Evolutionary conservation across 495 filamentous ascomycete genomes (phyloP).

Genomic region (Talaromyces thailandensis): DNA sequence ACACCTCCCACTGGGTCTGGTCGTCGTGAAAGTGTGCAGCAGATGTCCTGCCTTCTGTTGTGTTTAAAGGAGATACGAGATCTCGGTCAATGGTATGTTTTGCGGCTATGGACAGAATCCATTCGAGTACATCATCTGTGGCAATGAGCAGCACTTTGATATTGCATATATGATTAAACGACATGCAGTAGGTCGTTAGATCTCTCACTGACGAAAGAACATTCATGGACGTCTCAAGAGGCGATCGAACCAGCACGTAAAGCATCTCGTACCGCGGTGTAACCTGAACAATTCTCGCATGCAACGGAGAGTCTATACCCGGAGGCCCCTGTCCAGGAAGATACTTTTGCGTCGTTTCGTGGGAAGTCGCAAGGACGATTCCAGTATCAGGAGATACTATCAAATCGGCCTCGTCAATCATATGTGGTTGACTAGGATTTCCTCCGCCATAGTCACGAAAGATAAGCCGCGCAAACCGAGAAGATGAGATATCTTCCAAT

Average conservation of each 20-base stretch:
- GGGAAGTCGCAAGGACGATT: slow-evolving; percentile 60
- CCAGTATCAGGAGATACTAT: slow-evolving; percentile 63
- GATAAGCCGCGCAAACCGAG: slow-evolving; percentile 8
- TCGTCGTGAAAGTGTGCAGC: slow-evolving; percentile 14
- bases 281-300: slow-evolving; percentile 46
- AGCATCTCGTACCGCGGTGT: slow-evolving; percentile 59
- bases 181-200: slow-evolving; percentile 1
- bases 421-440: neutral
- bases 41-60: neutral
- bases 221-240: neutral
- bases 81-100: slow-evolving; percentile 13
- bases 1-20: slow-evolving; percentile 65
- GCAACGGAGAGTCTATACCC: slow-evolving; percentile 34
- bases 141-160: neutral
- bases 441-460: slow-evolving; percentile 17
- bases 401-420: slow-evolving; percentile 59
- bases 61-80: slow-evolving; percentile 8
- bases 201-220: neutral
- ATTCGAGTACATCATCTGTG: slow-evolving; percentile 4
- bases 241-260: slow-evolving; percentile 49
- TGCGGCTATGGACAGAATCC: slow-evolving; percentile 25
- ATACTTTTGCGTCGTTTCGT: slow-evolving; percentile 62
- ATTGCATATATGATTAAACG: neutral
- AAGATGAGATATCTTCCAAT: slow-evolving; percentile 15
- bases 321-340: slow-evolving; percentile 43